phyloP scores from a whole-genome alignment of 148 eudicot species.

The Drosera capensis region DNA sequence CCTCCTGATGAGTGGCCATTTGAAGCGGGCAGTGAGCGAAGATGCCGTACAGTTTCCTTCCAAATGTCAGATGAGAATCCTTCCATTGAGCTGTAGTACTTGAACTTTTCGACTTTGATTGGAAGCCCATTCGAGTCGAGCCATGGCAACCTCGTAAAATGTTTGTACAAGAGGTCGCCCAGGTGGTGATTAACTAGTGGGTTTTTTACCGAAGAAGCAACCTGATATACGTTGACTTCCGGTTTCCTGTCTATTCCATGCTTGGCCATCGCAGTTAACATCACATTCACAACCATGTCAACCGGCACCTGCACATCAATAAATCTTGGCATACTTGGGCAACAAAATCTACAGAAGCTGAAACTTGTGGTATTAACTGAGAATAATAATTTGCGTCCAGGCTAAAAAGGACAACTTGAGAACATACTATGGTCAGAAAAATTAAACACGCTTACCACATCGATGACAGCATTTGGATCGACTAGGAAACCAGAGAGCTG shows the following conservation, averaged over 20 bases:
- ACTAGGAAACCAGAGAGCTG: conserved; percentile 80
- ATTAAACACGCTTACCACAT: conserved; percentile 95
- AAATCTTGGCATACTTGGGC: background rate
- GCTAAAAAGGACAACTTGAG: too few relatives aligned
- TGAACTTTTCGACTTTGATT: conserved; percentile 48
- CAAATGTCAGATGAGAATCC: conserved; percentile 70
- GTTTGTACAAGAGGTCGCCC: conserved; percentile 45
- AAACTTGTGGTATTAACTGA: too few relatives aligned
- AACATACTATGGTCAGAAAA: too few relatives aligned
- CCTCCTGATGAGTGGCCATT: conserved; percentile 1
- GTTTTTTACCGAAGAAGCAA: conserved; percentile 86
- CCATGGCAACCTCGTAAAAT: conserved; percentile 54
- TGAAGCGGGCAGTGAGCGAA: conserved; percentile 28
- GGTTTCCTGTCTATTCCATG: conserved; percentile 61
- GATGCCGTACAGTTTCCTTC: conserved; percentile 37
- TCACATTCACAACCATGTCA: conserved; percentile 93
- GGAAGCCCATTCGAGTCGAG: conserved; percentile 64
- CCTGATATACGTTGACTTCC: conserved; percentile 61
- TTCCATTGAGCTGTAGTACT: conserved; percentile 63
- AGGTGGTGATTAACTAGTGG: conserved; percentile 62
- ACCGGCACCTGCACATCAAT: conserved; percentile 58
- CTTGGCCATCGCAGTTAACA: conserved; percentile 90
- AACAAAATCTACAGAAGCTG: too few relatives aligned
- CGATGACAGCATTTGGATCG: conserved; percentile 82
- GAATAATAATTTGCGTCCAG: too few relatives aligned